Evolutionary conservation across 805 yeast species (phyloP), one percentile per base, ranked within the genome.

Genomic region (Blastobotrys mokoenaii): DNA sequence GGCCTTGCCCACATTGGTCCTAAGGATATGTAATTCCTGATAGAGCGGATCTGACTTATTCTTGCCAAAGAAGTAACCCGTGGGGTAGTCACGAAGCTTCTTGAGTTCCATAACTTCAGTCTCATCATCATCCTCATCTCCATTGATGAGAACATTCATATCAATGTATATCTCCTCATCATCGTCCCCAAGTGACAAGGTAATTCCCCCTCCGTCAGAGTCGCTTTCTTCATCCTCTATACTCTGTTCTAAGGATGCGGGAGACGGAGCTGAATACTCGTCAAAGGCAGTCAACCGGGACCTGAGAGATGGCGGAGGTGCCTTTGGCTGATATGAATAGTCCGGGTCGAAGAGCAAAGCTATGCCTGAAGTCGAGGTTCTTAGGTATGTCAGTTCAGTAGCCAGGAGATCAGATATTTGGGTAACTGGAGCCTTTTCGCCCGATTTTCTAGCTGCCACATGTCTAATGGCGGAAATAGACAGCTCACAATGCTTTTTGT

Each of bases 281-380:
- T 20, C 27, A 8, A 16, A 15, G 32, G 20, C 18, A 31, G 17
- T 38, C 31, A 9, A 8, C 5, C 39, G 38, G 27, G 20, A 16
- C 12, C 14, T 22, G 18, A 25, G 33, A 40, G 15, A 29, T 32
- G 27, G 27, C 8, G 27, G 27, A 14, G 43, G 45, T 2, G 40
- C 30, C 7, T n/a, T 22, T 5, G 31, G 27, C 11, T 35, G 40
- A 18, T 9, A 20, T 5, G 35, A 44, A 17, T 50, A 46, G 5
- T 80, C 77, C 0, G 94, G 85, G 58, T 87, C 96, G 54, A 84
- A 76, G 32, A 88, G 65, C 38, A 74, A 70, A 30, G 95, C 74
- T 7, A 78, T 66, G 20, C 96, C 96, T 36, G 89, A 77, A 3
- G 82, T 52, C 0, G 79, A 66, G 47, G 79, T 77, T 0, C 83